Percentiles rank a stretch among this genome's conserved stretches.
phyloP scores from a whole-genome alignment of 2,329 filamentous ascomycete species.

The Monosporascus sp. region DNA sequence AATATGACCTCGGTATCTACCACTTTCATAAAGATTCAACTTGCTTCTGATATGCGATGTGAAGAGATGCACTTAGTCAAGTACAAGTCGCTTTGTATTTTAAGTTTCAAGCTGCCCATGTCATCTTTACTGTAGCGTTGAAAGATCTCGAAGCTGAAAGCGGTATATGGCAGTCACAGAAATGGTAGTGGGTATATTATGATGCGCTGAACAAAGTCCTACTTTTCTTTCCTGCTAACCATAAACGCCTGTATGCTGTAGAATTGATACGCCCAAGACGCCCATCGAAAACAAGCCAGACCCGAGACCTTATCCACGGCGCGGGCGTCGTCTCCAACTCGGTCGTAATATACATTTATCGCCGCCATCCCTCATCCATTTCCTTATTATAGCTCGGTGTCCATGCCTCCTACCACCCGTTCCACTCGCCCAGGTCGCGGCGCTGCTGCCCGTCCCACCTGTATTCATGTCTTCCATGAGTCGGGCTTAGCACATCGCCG shows the following conservation, averaged over 20 bases:
- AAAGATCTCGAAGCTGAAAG: too few relatives aligned
- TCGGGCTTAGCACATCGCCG: conserved; percentile 1
- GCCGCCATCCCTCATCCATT: not conserved
- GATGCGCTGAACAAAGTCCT: conserved; percentile 16
- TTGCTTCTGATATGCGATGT: too few relatives aligned
- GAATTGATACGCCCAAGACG: conserved; percentile 8
- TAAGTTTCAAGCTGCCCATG: too few relatives aligned
- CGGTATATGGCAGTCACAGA: not conserved
- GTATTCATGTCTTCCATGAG: not conserved
- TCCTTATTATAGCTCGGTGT: not conserved
- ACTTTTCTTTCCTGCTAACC: conserved; percentile 22
- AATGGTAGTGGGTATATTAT: conserved; percentile 21
- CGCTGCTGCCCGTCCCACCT: not conserved
- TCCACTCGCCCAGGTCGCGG: not conserved
- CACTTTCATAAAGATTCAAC: too few relatives aligned
- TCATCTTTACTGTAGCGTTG: too few relatives aligned
- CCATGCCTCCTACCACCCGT: not conserved
- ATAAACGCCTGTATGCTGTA: conserved; percentile 23
- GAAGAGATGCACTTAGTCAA: too few relatives aligned
- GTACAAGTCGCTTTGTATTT: too few relatives aligned
- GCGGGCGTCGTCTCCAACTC: not conserved
- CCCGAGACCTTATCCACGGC: not conserved
- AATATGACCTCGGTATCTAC: too few relatives aligned
- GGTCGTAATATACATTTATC: conserved; percentile 7
- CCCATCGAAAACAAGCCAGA: not conserved